Evolutionary conservation across 805 yeast genomes (phyloP).

Genomic region (Isabelozyma pseudorhagii): DNA sequence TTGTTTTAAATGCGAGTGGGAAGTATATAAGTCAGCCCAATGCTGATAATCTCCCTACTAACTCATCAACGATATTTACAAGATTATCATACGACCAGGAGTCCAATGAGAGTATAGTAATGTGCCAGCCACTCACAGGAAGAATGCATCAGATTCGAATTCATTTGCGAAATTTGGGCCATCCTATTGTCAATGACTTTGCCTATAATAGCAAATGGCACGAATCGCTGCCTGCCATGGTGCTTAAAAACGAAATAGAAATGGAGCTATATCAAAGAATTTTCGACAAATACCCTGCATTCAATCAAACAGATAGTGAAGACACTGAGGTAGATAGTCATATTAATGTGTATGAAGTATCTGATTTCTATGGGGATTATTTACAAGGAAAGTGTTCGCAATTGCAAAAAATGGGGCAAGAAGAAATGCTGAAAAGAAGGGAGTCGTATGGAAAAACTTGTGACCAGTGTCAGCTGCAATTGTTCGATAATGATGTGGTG

Average conservation of each 20-base stretch:
- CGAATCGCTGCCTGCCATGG: slow-evolving; percentile 1
- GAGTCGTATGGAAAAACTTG: slow-evolving; percentile 20
- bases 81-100: slow-evolving; percentile 23
- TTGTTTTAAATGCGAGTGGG: slow-evolving; percentile 31
- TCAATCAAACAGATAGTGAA: slow-evolving; percentile 5
- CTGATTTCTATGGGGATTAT: slow-evolving; percentile 9
- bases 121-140: slow-evolving; percentile 51
- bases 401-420: slow-evolving; percentile 18
- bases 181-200: slow-evolving; percentile 82
- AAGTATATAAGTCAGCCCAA: slow-evolving; percentile 30
- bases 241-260: slow-evolving; percentile 19
- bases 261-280: slow-evolving; percentile 17
- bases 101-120: slow-evolving; percentile 40
- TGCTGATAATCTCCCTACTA: slow-evolving; percentile 18
- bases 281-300: slow-evolving; percentile 12
- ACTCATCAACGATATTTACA: slow-evolving; percentile 32
- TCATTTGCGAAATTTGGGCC: slow-evolving; percentile 58
- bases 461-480: slow-evolving; percentile 26
- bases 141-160: slow-evolving; percentile 57
- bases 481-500: slow-evolving; percentile 27
- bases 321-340: slow-evolving; percentile 6
- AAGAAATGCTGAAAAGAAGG: slow-evolving; percentile 27
- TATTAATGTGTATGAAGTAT: slow-evolving; percentile 10
- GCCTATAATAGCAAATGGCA: slow-evolving; percentile 21
- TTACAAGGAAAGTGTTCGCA: slow-evolving; percentile 11